phyloP scores from a whole-genome alignment of 352 stramenopile genomes.

The Phytophthora ohioensis region DNA sequence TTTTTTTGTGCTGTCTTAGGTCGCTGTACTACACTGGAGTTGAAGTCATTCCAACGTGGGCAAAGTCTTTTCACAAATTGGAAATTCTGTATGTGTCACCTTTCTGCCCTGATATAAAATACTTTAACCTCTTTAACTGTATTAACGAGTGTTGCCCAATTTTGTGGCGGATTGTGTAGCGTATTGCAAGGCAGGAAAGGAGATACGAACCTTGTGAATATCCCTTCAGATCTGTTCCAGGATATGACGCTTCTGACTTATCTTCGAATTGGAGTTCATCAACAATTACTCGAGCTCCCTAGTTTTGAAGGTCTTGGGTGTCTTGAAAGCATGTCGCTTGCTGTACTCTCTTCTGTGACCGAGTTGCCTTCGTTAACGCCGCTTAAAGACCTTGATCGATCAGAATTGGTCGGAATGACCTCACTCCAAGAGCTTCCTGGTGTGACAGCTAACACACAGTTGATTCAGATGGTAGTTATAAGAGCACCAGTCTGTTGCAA shows the following conservation, averaged over 20 bases:
- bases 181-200: conserved; percentile 14
- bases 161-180: background rate
- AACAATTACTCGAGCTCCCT: conserved; percentile 19
- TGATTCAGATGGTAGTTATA: background rate
- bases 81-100: conserved; percentile 37
- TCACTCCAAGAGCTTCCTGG: conserved; percentile 16
- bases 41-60: conserved; percentile 8
- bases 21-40: conserved; percentile 35
- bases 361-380: background rate
- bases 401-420: background rate
- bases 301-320: conserved; percentile 24
- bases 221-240: conserved; percentile 11
- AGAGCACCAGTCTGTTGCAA: conserved; percentile 30
- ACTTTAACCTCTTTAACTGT: no score
- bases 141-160: no score
- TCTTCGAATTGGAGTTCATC: conserved; percentile 37
- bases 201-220: conserved; percentile 8
- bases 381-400: background rate
- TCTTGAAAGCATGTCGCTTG: conserved; percentile 37
- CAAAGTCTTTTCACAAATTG: conserved; percentile 25
- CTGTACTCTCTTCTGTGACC: conserved; percentile 13
- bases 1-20: background rate
- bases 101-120: background rate
- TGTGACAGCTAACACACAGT: conserved; percentile 4
- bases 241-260: conserved; percentile 36